Evolutionary conservation across 495 filamentous ascomycete genomes (phyloP).

Genomic region (Hypoxylon lienhwacheense): DNA sequence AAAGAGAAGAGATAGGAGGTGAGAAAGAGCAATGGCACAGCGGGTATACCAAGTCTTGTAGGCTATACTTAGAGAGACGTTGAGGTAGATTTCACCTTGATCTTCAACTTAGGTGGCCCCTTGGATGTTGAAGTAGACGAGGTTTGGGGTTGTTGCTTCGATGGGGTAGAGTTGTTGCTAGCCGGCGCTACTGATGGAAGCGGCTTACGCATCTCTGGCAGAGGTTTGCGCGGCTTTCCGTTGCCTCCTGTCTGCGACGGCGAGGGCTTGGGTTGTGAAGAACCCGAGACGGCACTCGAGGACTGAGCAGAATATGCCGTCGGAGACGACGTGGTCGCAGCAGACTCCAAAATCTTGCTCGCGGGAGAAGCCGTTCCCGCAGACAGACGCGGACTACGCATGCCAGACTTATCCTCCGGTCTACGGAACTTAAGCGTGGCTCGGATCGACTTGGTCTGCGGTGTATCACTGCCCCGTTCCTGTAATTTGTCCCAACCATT

Average conservation of each 20-base stretch:
- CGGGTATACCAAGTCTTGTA: background rate
- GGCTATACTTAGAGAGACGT: constrained; percentile 11
- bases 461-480: constrained; percentile 4
- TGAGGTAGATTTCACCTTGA: constrained; percentile 41
- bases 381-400: constrained; percentile 8
- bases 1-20: background rate
- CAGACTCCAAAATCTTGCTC: constrained; percentile 21
- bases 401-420: constrained; percentile 13
- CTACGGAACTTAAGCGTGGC: constrained; percentile 25
- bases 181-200: constrained; percentile 41
- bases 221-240: constrained; percentile 35
- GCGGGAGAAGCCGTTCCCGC: constrained; percentile 8
- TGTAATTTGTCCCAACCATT: constrained; percentile 31
- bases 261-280: constrained; percentile 15
- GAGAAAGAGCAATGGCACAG: background rate
- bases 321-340: constrained; percentile 8
- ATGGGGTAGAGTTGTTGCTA: constrained; percentile 22
- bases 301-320: constrained; percentile 2
- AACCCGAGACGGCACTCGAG: background rate
- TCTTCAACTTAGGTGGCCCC: constrained; percentile 39
- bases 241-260: constrained; percentile 17
- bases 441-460: constrained; percentile 29
- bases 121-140: constrained; percentile 24
- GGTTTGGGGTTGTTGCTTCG: constrained; percentile 29
- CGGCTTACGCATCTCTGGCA: constrained; percentile 44